Evolutionary conservation across 2,329 filamentous ascomycete genomes (phyloP).

Genomic region (Ophiosphaerella korrae): DNA sequence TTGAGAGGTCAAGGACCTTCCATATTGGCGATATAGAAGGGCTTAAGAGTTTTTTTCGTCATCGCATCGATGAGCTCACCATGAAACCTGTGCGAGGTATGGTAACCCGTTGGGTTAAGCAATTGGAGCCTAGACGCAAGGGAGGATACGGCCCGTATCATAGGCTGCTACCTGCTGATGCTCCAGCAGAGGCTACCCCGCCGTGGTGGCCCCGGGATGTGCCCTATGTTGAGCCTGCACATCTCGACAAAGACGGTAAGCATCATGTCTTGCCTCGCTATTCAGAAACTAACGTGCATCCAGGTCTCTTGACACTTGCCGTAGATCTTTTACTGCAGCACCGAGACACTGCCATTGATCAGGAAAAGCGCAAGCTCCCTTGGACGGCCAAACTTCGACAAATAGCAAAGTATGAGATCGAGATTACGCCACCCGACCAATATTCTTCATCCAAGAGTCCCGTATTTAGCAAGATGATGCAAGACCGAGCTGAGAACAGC

Average conservation of each 20-base stretch:
- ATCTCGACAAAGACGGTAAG: constrained; percentile 36
- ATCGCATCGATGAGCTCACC: constrained; percentile 37
- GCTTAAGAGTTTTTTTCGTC: constrained; percentile 27
- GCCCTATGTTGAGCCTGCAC: constrained; percentile 40
- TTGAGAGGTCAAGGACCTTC: constrained; percentile 20
- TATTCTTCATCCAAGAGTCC: constrained; percentile 35
- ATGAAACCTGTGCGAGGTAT: constrained; percentile 40
- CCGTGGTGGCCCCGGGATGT: constrained; percentile 40
- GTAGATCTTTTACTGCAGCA: constrained; percentile 40
- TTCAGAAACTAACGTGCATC: constrained; percentile 6
- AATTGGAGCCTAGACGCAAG: constrained; percentile 32
- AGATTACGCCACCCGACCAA: constrained; percentile 24
- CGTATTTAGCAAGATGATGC: constrained; percentile 32
- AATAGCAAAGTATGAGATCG: constrained; percentile 25
- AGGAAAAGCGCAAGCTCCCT: constrained; percentile 24
- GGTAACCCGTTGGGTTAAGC: constrained; percentile 40
- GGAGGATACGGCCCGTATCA: constrained; percentile 33
- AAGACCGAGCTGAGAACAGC: constrained; percentile 26
- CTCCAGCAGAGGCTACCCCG: constrained; percentile 18
- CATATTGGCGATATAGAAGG: constrained; percentile 32
- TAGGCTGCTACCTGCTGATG: constrained; percentile 19
- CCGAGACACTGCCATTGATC: constrained; percentile 22
- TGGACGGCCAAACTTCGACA: constrained; percentile 34
- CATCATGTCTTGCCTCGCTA: too few relatives aligned
- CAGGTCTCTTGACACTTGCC: constrained; percentile 33